Conservation (phyloP, 2,329 filamentous ascomycete genomes). For the Celoporthe dispersa region DNA sequence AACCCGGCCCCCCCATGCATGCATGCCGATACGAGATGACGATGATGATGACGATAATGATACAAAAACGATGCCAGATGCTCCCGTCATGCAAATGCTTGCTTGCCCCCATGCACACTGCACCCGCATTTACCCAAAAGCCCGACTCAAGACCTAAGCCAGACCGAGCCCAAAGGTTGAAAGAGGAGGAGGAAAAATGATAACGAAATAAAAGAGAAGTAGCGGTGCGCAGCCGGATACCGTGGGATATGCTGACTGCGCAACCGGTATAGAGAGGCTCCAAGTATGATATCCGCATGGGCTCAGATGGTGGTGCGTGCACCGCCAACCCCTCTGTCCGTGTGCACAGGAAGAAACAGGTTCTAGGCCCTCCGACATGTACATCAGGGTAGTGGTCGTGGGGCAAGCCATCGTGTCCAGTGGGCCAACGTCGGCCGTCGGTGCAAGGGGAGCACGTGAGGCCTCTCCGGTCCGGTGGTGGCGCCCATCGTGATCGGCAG, state of each 20-base stretch:
- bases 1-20: neutral
- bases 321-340: neutral
- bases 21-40: conserved; percentile 5
- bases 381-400: neutral
- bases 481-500: neutral
- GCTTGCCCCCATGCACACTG: conserved; percentile 1
- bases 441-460: neutral
- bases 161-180: neutral
- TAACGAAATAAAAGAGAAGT: neutral
- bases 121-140: conserved; percentile 13
- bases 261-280: neutral
- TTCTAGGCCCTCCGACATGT: neutral
- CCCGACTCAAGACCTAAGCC: conserved; percentile 12
- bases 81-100: conserved; percentile 20
- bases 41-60: conserved; percentile 5
- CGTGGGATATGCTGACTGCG: conserved; percentile 7
- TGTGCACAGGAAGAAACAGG: neutral
- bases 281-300: neutral
- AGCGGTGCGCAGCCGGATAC: conserved; percentile 21
- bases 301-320: conserved; percentile 26
- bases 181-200: neutral
- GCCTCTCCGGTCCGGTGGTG: neutral
- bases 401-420: neutral
- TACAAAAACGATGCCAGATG: conserved; percentile 15
- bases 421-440: neutral